Conservation (phyloP, 352 stramenopile species). For the Phytophthora sp. region DNA sequence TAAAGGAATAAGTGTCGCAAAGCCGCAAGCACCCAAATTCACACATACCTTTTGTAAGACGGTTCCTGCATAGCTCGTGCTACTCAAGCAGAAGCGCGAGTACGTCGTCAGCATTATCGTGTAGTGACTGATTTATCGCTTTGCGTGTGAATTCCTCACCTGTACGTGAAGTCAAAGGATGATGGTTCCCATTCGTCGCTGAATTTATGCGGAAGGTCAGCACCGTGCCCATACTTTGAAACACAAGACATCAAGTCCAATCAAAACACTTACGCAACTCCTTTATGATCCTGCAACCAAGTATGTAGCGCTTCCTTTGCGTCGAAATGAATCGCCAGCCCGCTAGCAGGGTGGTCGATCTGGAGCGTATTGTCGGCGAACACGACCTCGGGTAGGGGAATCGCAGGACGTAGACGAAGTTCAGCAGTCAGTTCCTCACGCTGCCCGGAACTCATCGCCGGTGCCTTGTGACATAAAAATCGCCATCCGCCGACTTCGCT, state of each 20-base stretch:
- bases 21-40: not conserved
- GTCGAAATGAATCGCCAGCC: conserved; percentile 49
- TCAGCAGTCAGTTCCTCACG: conserved; percentile 35
- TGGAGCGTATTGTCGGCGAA: conserved; percentile 49
- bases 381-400: conserved; percentile 65
- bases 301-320: conserved; percentile 46
- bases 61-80: conserved; percentile 44
- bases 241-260: not conserved
- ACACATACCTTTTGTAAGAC: conserved; percentile 29
- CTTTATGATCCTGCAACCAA: conserved; percentile 43
- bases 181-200: conserved; percentile 41
- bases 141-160: conserved; percentile 27
- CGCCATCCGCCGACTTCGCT: conserved; percentile 50
- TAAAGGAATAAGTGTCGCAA: not conserved
- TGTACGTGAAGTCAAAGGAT: conserved; percentile 70
- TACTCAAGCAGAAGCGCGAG: conserved; percentile 10
- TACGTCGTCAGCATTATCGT: not conserved
- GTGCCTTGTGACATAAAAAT: conserved; percentile 42
- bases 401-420: conserved; percentile 38
- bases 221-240: not conserved
- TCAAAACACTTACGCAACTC: conserved; percentile 17
- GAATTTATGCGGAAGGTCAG: not conserved
- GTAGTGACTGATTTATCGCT: not conserved
- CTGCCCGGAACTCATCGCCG: conserved; percentile 52
- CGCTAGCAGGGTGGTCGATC: conserved; percentile 35